A percentile compares a stretch with the other conserved stretches of the same genome.
Conservation (phyloP, 2,329 filamentous ascomycete species). For the Botrytis byssoidea region DNA sequence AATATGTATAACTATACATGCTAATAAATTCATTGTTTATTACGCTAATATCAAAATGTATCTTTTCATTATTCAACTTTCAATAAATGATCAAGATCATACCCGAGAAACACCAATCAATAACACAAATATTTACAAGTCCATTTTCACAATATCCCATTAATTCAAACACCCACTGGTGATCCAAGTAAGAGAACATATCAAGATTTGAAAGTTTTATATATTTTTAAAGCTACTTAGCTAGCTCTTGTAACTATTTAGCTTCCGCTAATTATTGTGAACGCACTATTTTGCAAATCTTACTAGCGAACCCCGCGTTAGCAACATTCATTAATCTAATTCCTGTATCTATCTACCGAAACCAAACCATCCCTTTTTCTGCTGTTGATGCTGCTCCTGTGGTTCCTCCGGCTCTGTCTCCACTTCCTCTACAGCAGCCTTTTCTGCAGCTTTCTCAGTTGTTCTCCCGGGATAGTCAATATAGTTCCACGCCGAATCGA, state of each 20-base stretch:
- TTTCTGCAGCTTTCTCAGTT: constrained; percentile 37
- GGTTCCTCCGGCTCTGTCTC: constrained; percentile 35
- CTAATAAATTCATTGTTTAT: no score
- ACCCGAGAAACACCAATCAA: no score
- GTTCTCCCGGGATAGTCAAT: constrained; percentile 79
- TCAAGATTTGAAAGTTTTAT: background rate
- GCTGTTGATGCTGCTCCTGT: constrained; percentile 43
- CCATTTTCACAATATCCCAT: no score
- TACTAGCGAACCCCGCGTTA: background rate
- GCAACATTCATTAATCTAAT: background rate
- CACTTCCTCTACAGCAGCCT: constrained; percentile 23
- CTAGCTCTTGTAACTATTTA: background rate
- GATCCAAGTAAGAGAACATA: background rate
- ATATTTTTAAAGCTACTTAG: background rate
- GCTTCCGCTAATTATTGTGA: no score
- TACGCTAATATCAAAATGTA: no score
- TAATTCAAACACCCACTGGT: no score
- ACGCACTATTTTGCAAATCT: background rate
- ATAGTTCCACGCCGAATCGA: constrained; percentile 97
- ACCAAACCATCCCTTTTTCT: constrained; percentile 76
- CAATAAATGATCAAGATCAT: no score
- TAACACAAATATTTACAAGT: no score
- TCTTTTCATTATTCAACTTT: no score
- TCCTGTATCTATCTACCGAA: constrained; percentile 46
- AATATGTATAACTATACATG: no score